Evolutionary conservation across 768 basidiomycete genomes (phyloP).

Genomic region (Kwoniella heveanensis): DNA sequence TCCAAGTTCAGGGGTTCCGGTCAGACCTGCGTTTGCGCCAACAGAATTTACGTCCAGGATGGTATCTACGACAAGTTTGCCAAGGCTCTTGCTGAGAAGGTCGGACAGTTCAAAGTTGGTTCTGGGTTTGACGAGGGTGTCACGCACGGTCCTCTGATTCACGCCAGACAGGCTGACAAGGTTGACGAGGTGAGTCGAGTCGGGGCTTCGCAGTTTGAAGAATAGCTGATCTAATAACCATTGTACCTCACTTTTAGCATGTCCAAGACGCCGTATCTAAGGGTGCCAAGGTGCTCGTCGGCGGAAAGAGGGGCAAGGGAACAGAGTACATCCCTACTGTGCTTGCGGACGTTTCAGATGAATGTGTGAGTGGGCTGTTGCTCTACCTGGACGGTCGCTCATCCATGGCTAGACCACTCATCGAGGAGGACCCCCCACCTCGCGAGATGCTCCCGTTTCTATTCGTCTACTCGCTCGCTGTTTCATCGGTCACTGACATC

Average conservation of each 20-base stretch:
- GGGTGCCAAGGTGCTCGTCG: conserved; percentile 85
- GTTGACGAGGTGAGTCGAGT: conserved; percentile 61
- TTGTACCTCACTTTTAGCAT: conserved; percentile 59
- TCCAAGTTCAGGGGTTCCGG: conserved; percentile 55
- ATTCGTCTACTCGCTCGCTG: no score
- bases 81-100: conserved; percentile 72
- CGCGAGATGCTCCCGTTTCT: no score
- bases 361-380: conserved; percentile 61
- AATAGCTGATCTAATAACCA: not conserved
- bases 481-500: conserved; percentile 16
- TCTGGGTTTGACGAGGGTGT: conserved; percentile 76
- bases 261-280: conserved; percentile 81
- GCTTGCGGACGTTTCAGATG: conserved; percentile 74
- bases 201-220: not conserved
- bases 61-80: conserved; percentile 91
- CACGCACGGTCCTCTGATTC: conserved; percentile 94
- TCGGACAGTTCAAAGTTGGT: conserved; percentile 68
- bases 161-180: conserved; percentile 80
- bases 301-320: conserved; percentile 71
- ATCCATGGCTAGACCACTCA: no score
- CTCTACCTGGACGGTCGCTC: no score
- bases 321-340: conserved; percentile 68
- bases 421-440: no score
- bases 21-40: conserved; percentile 59
- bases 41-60: conserved; percentile 90